Base-by-base conservation (phyloP, 108 stramenopile genomes). In the Craspedostauros australis region DNA sequence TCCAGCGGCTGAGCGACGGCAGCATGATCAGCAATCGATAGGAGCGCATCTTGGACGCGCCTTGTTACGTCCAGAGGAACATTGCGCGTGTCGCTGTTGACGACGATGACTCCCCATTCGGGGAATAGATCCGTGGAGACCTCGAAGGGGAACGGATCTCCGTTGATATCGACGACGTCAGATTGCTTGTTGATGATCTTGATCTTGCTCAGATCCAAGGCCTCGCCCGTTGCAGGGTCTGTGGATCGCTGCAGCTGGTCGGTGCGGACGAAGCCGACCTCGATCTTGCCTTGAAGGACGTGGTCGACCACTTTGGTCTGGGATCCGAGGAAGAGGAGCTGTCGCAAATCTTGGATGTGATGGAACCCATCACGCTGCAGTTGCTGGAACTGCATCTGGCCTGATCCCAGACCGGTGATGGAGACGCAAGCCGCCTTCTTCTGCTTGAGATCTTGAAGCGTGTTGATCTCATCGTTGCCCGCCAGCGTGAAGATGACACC, bases 311-410 rank as follows among this genome's bases (percentile, higher is more conserved):
- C 47, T 9, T 8, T 24, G 26, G 25, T 28, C 26, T 23, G 29
- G 18, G 25, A 29, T 27, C 29, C 7, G 47, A 49, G 29, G 47
- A n/a, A 49, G 8, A 49, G 12, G 18, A 28, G 9, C 18, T 49
- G 47, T 27, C 29, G n/a, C 8, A 27, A 27, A 49, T 49, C 47
- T 28, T 49, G 47, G 11, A 49, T 23, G 15, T 49, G 18, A 49
- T 49, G 47, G 18, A 49, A 9, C 24, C 47, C 47, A 49, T 49
- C 8, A 9, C 15, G 18, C 7, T 29, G 47, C 47, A 49, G n/a
- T n/a, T n/a, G n/a, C n/a, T n/a, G n/a, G n/a, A n/a, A n/a, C n/a
- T n/a, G n/a, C n/a, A n/a, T n/a, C n/a, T n/a, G n/a, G n/a, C n/a
- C n/a, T n/a, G n/a, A n/a, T 36, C 34, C 34, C 34, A 36, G 34